Evolutionary conservation across 1,284 basidiomycete genomes (phyloP).

Genomic region (Macrocystidia cucumis): DNA sequence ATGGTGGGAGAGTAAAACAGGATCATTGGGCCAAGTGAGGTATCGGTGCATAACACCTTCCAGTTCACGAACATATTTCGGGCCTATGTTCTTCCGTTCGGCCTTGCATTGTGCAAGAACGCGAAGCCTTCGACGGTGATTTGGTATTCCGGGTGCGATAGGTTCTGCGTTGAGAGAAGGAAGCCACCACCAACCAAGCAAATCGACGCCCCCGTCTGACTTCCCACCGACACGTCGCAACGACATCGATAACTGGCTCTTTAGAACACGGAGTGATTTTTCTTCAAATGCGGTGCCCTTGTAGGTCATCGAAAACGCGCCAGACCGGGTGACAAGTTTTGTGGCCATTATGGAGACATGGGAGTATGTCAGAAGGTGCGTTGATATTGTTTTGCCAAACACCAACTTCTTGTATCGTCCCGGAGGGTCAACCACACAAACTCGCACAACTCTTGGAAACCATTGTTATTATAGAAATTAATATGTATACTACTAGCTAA

Average conservation of each 20-base stretch:
- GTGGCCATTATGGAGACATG: neutral
- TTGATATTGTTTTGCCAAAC: too few relatives aligned
- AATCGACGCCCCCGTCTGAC: conserved; percentile 81
- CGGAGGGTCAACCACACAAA: too few relatives aligned
- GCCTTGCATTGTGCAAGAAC: conserved; percentile 91
- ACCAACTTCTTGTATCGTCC: too few relatives aligned
- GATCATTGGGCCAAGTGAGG: conserved; percentile 11
- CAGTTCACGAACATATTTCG: conserved; percentile 78
- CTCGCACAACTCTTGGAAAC: too few relatives aligned
- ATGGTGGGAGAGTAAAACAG: neutral
- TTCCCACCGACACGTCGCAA: conserved; percentile 73
- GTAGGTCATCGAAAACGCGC: conserved; percentile 20
- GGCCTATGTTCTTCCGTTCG: conserved; percentile 71
- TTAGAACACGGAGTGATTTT: conserved; percentile 55
- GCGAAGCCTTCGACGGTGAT: conserved; percentile 43
- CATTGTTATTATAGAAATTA: too few relatives aligned
- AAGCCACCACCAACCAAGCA: conserved; percentile 92
- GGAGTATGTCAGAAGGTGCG: too few relatives aligned
- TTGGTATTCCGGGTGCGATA: neutral
- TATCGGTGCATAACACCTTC: conserved; percentile 71
- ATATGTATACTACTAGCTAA: too few relatives aligned
- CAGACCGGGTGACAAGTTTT: too few relatives aligned
- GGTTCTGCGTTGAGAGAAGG: conserved; percentile 29
- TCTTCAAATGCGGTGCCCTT: conserved; percentile 74
- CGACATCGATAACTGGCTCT: conserved; percentile 69